Percentiles rank a stretch among this genome's conserved stretches.
Conservation (phyloP, 1,284 basidiomycete species). For the Thecaphora frezii region DNA sequence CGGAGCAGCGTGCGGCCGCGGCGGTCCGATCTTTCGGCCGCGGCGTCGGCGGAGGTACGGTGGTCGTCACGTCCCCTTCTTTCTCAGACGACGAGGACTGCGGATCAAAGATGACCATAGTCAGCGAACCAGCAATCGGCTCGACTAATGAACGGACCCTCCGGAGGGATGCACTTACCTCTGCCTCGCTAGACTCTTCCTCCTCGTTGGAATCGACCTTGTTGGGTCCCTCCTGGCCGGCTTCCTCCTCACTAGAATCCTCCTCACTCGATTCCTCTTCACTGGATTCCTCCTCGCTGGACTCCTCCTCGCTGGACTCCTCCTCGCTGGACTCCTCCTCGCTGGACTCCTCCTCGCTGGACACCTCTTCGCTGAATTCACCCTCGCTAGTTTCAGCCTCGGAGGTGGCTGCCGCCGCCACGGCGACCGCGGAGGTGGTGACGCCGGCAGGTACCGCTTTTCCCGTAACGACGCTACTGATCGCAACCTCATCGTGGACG, state of each 20-base stretch:
- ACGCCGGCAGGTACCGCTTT: constrained; percentile 8
- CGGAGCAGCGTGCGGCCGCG: neutral
- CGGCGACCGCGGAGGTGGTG: neutral
- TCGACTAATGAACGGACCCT: no score
- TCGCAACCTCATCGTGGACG: constrained; percentile 27
- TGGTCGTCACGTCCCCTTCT: constrained; percentile 10
- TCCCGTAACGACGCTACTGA: constrained; percentile 9
- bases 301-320: constrained; percentile 3
- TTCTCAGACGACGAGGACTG: constrained; percentile 2
- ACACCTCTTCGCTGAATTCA: no score
- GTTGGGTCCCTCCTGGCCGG: constrained; percentile 9
- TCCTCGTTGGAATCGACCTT: neutral
- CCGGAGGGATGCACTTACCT: no score
- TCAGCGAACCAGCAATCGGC: no score
- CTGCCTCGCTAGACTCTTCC: neutral
- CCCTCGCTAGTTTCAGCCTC: no score
- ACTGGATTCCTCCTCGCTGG: constrained; percentile 14
- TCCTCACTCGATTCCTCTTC: constrained; percentile 19
- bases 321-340: neutral
- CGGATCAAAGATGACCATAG: no score
- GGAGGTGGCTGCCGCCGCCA: neutral
- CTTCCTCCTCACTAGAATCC: constrained; percentile 8
- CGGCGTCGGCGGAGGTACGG: no score
- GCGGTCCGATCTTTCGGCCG: neutral
- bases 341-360: constrained; percentile 15